Evolutionary conservation across 139 green algal species (phyloP), one percentile per base, ranked within the genome.

Genomic region (Diplosphaera chodatii): DNA sequence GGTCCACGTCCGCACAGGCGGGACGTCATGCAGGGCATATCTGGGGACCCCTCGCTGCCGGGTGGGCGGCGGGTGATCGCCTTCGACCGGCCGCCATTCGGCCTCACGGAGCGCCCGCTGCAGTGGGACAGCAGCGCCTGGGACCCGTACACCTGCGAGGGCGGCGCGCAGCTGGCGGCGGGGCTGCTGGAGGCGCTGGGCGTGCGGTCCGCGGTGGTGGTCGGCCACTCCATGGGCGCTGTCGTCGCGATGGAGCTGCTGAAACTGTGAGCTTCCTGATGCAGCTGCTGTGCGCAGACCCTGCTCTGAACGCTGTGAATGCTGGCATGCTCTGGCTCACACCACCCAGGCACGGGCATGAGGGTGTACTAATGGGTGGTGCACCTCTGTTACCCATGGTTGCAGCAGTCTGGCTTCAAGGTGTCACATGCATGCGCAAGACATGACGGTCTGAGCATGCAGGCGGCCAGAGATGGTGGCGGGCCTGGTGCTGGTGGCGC

Each of bases 81-180:
- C 29, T 88, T 87, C 71, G 86, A 91, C 74, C 70, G 87, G 28
- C 86, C 87, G 15, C 87, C 87, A 3, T 92, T 87, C 81, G 87
- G 87, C 20, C 81, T 92, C 5, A 79, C 70, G 37, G 34, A 80
- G 40, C 77, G 86, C 25, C 86, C 86, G 1, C 33, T 87, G 48
- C 59, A 32, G 5, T 87, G 88, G 85, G 40, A 62, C 21, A 67
- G 34, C 6, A 21, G 32, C 3, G 78, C 69, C n/a, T 34, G 40
- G 32, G 67, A 88, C 75, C 86, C 86, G 0, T 91, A 91, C 77
- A 82, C 69, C 4, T 37, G 22, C 25, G 29, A 78, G 68, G 74
- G 68, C 27, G 68, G 48, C 8, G 74, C 74, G 31, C 55, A 30
- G 3, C 48, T 79, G 27, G 77, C 68, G 3, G 30, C 34, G 22